Base-by-base conservation (phyloP, 2,329 filamentous ascomycete species). In the Hymenoscyphus repandus region DNA sequence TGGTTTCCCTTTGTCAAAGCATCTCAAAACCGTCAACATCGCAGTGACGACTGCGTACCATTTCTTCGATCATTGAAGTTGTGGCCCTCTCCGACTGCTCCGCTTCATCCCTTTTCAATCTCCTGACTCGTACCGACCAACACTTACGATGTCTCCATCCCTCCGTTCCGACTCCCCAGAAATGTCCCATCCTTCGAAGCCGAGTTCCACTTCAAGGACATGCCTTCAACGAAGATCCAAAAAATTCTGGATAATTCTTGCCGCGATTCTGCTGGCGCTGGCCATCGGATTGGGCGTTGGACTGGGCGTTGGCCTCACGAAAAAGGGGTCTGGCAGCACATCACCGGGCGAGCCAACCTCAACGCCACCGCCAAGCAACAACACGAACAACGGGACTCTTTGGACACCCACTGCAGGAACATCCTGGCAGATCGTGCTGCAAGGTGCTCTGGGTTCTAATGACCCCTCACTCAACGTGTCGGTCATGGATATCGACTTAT, bases 401-500 rank as follows among this genome's bases (percentile, higher is more conserved):
- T 55, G 52, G 52, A 40, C 33, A 17, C 52, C 52, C n/a, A 15
- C 20, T 13, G 39, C 15, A 15, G 52, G 52, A 15, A 43, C 49
- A 39, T 46, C 49, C 15, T 55, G 49, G 49, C 49, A 55, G 32
- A 55, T 55, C 22, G 42, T 49, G n/a, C 36, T 52, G 1, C 18
- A 34, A 32, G 17, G 15, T 27, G 13, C 49, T 1, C 10, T 47
- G 3, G 34, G 12, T 27, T 27, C 22, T 4, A 27, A 27, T 6
- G 20, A 20, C 13, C 20, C 36, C 11, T 39, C 60, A 45, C 40
- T 57, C 48, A 50, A 58, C 62, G 56, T 67, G 54, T 37, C 52
- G 50, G 49, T 55, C 30, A 63, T 68, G 64, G 62, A 76, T 58
- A 66, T 72, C 61, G 67, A 68, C 44, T 56, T 60, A 13, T 56